phyloP scores from a whole-genome alignment of 176 grass and related monocot genomes.

The Eleusine coracana region DNA sequence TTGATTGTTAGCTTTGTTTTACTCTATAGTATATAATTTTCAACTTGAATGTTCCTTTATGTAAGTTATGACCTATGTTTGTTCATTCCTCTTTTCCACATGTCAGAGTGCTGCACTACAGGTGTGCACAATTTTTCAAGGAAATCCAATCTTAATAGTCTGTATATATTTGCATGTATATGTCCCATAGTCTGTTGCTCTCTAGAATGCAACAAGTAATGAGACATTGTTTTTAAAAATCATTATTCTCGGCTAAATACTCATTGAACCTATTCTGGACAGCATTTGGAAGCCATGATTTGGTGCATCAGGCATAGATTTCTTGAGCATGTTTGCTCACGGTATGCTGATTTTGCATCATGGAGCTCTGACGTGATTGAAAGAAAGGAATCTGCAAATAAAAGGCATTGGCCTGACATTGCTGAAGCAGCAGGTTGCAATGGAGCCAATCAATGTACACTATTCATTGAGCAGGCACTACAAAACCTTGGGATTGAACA shows the following conservation, averaged over 20 bases:
- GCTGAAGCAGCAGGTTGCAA: constrained; percentile 39
- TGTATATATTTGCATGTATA: constrained; percentile 23
- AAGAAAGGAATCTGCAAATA: constrained; percentile 63
- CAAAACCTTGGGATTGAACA: constrained; percentile 75
- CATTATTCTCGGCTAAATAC: constrained; percentile 25
- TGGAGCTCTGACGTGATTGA: constrained; percentile 71
- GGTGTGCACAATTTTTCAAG: neutral
- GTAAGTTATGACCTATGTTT: neutral
- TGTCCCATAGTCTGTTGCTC: neutral
- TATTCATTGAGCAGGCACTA: constrained; percentile 95
- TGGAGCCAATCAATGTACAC: constrained; percentile 44
- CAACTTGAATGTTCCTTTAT: neutral
- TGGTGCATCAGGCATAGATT: constrained; percentile 87
- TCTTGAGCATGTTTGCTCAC: constrained; percentile 59
- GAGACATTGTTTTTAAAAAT: constrained; percentile 19
- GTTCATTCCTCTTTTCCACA: neutral
- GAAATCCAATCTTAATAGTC: constrained; percentile 2
- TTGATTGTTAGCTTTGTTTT: constrained; percentile 5
- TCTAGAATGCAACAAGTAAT: constrained; percentile 23
- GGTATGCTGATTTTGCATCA: constrained; percentile 44
- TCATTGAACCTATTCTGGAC: constrained; percentile 42
- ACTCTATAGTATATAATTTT: neutral
- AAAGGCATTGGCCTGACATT: constrained; percentile 67
- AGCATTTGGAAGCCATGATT: constrained; percentile 97
- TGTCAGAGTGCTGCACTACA: neutral